phyloP scores from a whole-genome alignment of 768 basidiomycete genomes.

The Ramaria sp. region DNA sequence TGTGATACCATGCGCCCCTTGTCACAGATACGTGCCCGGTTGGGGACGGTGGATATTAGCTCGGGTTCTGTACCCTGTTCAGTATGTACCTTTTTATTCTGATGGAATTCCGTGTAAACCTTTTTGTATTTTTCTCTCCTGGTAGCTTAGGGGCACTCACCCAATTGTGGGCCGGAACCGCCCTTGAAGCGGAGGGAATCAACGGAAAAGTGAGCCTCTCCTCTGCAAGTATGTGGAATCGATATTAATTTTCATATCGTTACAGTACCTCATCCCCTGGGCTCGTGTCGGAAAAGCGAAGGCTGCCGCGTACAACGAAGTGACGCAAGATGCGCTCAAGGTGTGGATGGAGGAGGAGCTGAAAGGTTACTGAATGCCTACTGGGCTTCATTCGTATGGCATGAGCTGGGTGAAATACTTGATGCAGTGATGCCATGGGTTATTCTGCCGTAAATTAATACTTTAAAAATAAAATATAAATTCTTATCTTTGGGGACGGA shows the following conservation, averaged over 20 bases:
- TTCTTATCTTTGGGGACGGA: too few species aligned
- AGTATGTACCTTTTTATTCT: background rate
- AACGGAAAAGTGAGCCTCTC: conserved; percentile 18
- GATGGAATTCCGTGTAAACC: background rate
- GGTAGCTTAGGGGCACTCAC: conserved; percentile 21
- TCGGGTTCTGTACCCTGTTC: background rate
- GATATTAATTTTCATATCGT: background rate
- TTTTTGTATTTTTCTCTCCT: background rate
- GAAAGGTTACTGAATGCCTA: background rate
- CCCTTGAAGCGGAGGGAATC: conserved; percentile 19
- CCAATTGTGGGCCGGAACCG: conserved; percentile 28
- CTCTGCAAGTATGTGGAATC: too few species aligned
- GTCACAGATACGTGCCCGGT: conserved; percentile 12
- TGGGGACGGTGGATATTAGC: background rate
- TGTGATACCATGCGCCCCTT: background rate
- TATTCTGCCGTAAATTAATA: too few species aligned
- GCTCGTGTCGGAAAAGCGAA: conserved; percentile 5
- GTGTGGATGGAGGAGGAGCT: conserved; percentile 2
- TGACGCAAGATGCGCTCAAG: conserved; percentile 1
- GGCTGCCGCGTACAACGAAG: background rate
- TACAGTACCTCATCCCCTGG: conserved; percentile 5
- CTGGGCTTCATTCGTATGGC: too few species aligned
- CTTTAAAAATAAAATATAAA: too few species aligned
- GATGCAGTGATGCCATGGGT: too few species aligned
- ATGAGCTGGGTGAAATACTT: too few species aligned